Base-by-base conservation (phyloP, 305 asterid genomes). In the Caryopteris hybrid region DNA sequence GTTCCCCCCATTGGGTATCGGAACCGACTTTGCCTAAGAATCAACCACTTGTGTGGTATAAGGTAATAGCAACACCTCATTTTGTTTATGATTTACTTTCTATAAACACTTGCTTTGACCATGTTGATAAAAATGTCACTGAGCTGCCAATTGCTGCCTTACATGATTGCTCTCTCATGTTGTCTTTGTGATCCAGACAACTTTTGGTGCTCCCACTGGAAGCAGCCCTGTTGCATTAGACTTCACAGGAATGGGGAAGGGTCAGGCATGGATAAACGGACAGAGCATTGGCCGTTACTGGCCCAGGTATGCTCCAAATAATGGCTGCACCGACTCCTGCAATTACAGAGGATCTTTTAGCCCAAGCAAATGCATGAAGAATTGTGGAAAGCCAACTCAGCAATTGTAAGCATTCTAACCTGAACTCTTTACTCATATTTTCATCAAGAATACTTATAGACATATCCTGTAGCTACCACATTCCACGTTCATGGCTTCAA, bases 231-330 rank as follows among this genome's bases (percentile, higher is more conserved):
- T 86, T 25, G 89, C 88, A n/a, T 18, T 87, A 58, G 88, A 87
- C 80, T 77, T 88, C 64, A 84, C 83, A 0, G 88, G 93, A 17
- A 68, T 84, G 90, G 97, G 93, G 38, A 90, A 90, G 77, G 95
- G 97, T 2, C 84, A 88, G 67, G 97, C 97, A 54, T 90, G 97
- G 97, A 83, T 90, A 57, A 90, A 90, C 27, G 95, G 95, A 27
- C 83, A 86, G 78, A 81, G 97, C 84, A 83, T 90, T 8, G 95
- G 97, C 8, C 97, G 97, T 51, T 90, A 84, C 61, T 90, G 97
- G 97, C 97, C 95, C 8, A 50, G 80, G 25, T 25, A 76, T 29
- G 86, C 91, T 17, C 22, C 86, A 33, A 75, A 67, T 25, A 67
- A 39, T 17, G 93, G 90, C 42, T 90, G 97, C 73, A 54, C 81